phyloP scores from a whole-genome alignment of 208 protist species.

The Trypanosoma mega region DNA sequence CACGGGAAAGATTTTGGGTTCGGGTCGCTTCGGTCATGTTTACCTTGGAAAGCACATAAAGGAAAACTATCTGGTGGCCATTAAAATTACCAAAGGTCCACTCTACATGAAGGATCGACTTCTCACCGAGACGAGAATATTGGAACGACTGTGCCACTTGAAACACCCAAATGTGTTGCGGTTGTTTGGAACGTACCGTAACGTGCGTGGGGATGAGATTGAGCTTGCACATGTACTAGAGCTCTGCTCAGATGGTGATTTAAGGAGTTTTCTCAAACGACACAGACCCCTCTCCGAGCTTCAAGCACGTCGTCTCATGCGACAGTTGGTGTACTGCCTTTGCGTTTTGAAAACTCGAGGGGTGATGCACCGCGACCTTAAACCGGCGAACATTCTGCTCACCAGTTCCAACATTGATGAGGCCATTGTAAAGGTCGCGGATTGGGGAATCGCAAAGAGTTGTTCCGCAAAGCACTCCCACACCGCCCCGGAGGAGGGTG shows the following conservation, averaged over 20 bases:
- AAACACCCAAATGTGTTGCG: conserved; percentile 38
- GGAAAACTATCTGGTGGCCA: conserved; percentile 34
- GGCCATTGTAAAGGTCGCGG: conserved; percentile 60
- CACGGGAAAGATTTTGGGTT: conserved; percentile 36
- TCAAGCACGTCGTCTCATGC: conserved; percentile 47
- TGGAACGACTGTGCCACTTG: conserved; percentile 31
- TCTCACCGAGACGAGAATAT: conserved; percentile 26
- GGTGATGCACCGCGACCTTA: conserved; percentile 90
- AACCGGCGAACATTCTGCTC: conserved; percentile 86
- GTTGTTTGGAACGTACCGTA: conserved; percentile 22
- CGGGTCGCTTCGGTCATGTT: conserved; percentile 54
- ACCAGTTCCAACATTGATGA: conserved; percentile 43
- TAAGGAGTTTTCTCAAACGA: conserved; percentile 27
- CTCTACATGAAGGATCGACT: conserved; percentile 8
- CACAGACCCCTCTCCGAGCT: conserved; percentile 25
- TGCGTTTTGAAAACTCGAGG: conserved; percentile 34
- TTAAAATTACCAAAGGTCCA: conserved; percentile 37
- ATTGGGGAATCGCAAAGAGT: conserved; percentile 70
- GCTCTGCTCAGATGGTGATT: conserved; percentile 63
- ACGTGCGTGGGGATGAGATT: not conserved
- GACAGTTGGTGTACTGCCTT: conserved; percentile 65
- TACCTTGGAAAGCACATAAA: conserved; percentile 34
- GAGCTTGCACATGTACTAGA: conserved; percentile 45
- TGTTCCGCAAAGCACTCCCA: not conserved
- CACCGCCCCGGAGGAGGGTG: not conserved